Base-by-base conservation (phyloP, 306 rosid species). In the Begonia loranthoides region DNA sequence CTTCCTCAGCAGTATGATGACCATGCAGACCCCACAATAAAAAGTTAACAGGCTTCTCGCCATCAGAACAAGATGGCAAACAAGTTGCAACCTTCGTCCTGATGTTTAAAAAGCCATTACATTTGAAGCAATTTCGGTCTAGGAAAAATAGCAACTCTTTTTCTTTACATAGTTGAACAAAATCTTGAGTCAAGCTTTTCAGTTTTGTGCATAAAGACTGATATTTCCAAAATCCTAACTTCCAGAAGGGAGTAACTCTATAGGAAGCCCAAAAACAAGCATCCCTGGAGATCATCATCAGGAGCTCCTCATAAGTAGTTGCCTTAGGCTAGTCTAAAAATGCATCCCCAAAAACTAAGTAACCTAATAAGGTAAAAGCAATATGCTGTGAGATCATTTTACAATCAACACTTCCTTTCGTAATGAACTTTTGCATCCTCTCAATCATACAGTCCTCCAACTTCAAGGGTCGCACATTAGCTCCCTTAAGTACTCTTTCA, bases 201-300 rank as follows among this genome's bases (percentile, higher is more conserved):
- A 87, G 66, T 65, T 80, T 71, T 46, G 71, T 60, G 63, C 90
- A 83, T 36, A 80, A 38, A 51, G 60, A 47, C 57, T 57, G 94
- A 41, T 87, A 80, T 63, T 66, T 76, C 96, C 96, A 83, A 74
- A 82, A 87, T 56, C 84, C 87, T 22, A 13, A 60, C 68, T 58
- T 78, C 96, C 96, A 83, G 55, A 80, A 60, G 28, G 94, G 94
- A 50, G 79, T 73, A 68, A 87, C 76, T 60, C 59, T 65, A 57
- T 73, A 82, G 21, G 96, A 82, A 15, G 87, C 84, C 94, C 94
- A 87, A 47, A 77, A 70, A 59, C 75, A 71, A 52, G 89, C 87
- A 61, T 82, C 93, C 62, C 80, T 87, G 38, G 89, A 78, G 51
- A 87, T 69, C 78, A 41, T 80, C 87, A 78, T 80, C 39, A 87